Base-by-base conservation (phyloP, 2,329 filamentous ascomycete genomes). In the Pyricularia sp. region DNA sequence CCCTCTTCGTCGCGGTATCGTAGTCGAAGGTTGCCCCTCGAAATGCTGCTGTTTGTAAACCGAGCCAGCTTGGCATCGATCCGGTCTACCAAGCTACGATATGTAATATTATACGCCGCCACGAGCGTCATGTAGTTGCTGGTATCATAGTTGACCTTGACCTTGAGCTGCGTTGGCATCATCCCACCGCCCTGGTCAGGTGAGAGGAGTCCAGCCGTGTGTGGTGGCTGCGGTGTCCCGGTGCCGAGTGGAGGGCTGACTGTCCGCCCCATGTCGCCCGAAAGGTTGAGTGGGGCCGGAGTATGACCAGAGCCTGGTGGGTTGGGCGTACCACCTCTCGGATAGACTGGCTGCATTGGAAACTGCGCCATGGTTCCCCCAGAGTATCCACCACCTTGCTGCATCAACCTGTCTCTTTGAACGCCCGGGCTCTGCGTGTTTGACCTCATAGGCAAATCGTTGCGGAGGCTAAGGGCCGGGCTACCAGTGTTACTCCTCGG, bases 111-210 rank as follows among this genome's bases (percentile, higher is more conserved):
- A 76, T 91, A 96, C 35, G 91, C 90, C 57, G 96, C 96, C 12
- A 99, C 93, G n/a, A 99, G 82, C 0, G 93, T 97, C 66, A 97
- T 89, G 70, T 96, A 96, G 72, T 93, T 94, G 61, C 89, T 89
- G 60, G 76, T 79, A 66, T 94, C 91, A 73, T 91, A 96, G 72
- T 93, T 93, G 65, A 99, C 92, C 74, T 96, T 96, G 63, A 97
- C 93, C 77, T 97, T 97, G 63, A 99, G 83, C 72, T 97, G 94
- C 8, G 90, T 87, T 60, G 82, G 84, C 70, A 83, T 71, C 28
- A 92, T 57, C 3, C 40, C 16, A 3, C 35, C 40, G 8, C 62
- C 62, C 19, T 59, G 55, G 16, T 59, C 55, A 72, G 74, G 75
- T 78, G 70, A 72, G 83, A 67, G 71, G 74, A 62, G 69, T 66